Base-by-base conservation (phyloP, 352 stramenopile species). In the Chrysophaeum taylorii region DNA sequence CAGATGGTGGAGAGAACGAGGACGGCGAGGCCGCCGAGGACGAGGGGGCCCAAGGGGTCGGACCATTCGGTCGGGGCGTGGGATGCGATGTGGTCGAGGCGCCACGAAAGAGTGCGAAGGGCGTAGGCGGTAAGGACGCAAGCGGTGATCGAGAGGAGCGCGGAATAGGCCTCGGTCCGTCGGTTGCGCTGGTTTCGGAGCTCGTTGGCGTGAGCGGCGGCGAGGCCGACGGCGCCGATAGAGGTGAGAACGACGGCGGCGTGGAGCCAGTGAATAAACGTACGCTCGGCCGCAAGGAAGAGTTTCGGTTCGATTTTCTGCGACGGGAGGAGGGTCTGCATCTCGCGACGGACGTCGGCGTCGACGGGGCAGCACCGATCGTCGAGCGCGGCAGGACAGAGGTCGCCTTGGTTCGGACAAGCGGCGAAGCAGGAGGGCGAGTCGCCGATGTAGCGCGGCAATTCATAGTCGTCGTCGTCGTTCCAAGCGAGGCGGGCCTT, bases 261-360 rank as follows among this genome's bases (percentile, higher is more conserved):
- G 73, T 91, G 81, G 16, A 92, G 70, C 86, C 86, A 93, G 68
- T 90, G 82, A 15, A 92, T 66, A 66, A 89, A 92, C 1, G 86
- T 92, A 53, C 87, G 77, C 77, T 92, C 86, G 31, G 45, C 23
- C 71, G 92, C 92, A 25, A 86, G 86, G 74, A 93, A 87, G 23
- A 90, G 71, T 70, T 93, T 93, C 2, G 87, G 86, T 75, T 93
- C 86, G 54, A 93, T 82, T 73, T 89, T 88, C 73, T 89, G 83
- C 23, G 21, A 36, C 43, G 71, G 31, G 29, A 90, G 9, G 12
- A 35, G 57, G 33, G 41, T 42, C 35, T 66, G 33, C 33, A 66
- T 42, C 16, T 14, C 57, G 35, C 27, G 33, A 36, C 14, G 57
- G 57, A 25, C 33, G 33, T 48, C 57, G 57, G 9, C 7, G 4